Conservation (phyloP, 2,329 filamentous ascomycete genomes). For the Pseudocercospora ulei region DNA sequence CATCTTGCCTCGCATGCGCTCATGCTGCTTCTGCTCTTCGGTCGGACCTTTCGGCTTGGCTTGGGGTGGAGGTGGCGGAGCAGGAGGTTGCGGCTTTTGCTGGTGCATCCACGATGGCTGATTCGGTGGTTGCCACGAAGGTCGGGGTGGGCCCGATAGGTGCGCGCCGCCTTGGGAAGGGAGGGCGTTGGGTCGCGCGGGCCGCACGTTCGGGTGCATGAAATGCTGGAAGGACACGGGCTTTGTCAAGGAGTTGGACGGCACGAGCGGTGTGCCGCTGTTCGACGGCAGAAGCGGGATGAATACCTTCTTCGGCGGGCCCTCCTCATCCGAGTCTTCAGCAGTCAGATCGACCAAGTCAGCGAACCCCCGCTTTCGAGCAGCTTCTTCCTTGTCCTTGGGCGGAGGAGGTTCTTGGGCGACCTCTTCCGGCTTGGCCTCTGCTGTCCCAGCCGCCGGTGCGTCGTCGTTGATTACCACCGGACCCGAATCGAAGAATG, state of each 20-base stretch:
- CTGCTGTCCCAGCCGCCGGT: conserved; percentile 12
- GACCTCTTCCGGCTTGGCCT: conserved; percentile 23
- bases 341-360: conserved; percentile 47
- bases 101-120: conserved; percentile 10
- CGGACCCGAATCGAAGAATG: conserved; percentile 9
- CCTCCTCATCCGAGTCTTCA: conserved; percentile 39
- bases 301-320: conserved; percentile 35
- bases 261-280: conserved; percentile 8
- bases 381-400: conserved; percentile 46
- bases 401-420: conserved; percentile 29
- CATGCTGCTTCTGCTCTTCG: conserved; percentile 27
- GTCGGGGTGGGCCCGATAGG: conserved; percentile 2
- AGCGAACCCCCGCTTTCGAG: conserved; percentile 47
- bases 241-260: conserved; percentile 16
- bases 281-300: conserved; percentile 16
- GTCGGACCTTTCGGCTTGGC: conserved; percentile 25
- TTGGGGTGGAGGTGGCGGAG: conserved; percentile 10
- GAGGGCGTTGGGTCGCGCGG: background rate
- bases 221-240: conserved; percentile 19
- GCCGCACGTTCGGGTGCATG: conserved; percentile 10
- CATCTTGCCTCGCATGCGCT: conserved; percentile 31
- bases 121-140: conserved; percentile 1
- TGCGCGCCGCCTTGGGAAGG: conserved; percentile 7
- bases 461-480: conserved; percentile 11
- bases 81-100: conserved; percentile 7